phyloP scores from a whole-genome alignment of 805 yeast species.

The Torulaspora gathmanii region DNA sequence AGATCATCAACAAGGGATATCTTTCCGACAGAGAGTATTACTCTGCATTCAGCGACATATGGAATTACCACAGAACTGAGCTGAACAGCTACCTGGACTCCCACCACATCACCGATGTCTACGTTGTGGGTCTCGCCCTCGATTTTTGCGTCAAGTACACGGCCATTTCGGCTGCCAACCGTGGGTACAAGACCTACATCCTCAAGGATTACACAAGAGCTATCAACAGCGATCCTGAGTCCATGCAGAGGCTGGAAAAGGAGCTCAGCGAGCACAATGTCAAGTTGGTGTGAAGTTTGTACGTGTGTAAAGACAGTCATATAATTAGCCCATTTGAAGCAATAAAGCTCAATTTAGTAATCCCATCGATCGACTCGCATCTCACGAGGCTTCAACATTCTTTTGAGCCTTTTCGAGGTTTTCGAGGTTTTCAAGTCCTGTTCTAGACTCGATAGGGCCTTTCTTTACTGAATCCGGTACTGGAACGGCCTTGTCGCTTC shows the following conservation, averaged over 20 bases:
- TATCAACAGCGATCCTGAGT: slow-evolving; percentile 44
- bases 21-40: slow-evolving; percentile 74
- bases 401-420: not conserved
- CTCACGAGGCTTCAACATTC: not conserved
- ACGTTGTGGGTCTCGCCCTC: slow-evolving; percentile 76
- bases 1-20: slow-evolving; percentile 65
- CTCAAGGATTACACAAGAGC: slow-evolving; percentile 52
- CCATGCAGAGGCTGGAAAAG: slow-evolving; percentile 16
- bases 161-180: slow-evolving; percentile 58
- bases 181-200: slow-evolving; percentile 64
- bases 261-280: slow-evolving; percentile 23
- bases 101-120: slow-evolving; percentile 53
- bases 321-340: not conserved
- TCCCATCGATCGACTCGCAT: not conserved
- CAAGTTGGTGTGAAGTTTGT: slow-evolving; percentile 6
- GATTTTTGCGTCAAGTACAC: slow-evolving; percentile 83
- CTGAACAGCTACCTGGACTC: slow-evolving; percentile 46
- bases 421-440: not conserved
- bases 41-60: slow-evolving; percentile 78
- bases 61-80: slow-evolving; percentile 69
- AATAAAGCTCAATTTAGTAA: not conserved
- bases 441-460: not conserved
- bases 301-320: not conserved
- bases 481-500: not conserved
- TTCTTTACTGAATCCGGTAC: not conserved